Base-by-base conservation (phyloP, 2,329 filamentous ascomycete genomes). In the Colletotrichum liaoningense region DNA sequence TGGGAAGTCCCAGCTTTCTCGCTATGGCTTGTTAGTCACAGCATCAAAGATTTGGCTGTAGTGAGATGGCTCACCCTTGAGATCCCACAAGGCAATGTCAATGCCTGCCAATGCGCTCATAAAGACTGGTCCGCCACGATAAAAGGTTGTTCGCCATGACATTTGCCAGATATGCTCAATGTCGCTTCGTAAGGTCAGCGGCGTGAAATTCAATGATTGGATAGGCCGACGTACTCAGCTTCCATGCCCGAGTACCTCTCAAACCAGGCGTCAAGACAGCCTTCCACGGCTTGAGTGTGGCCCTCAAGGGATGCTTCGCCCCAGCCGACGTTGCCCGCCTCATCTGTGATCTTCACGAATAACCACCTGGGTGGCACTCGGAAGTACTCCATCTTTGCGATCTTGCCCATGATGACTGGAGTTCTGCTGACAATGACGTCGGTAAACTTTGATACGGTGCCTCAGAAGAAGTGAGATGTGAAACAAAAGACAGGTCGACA, bases 141-240 rank as follows among this genome's bases (percentile, higher is more conserved):
- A 95, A 81, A 95, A 96, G 0, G 90, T 90, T 55, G 89, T 85
- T 55, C 93, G 88, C 89, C 91, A 95, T 30, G 90, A 89, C 75
- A 88, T 87, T 79, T 95, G 93, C 94, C 94, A 95, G 71, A 95
- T 92, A 75, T 94, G 91, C 79, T 95, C 93, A 75, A 95, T 95
- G 62, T 94, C 90, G 79, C 92, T 93, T 5, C 1, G 0, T 11
- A 6, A 5, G 5, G 19, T 74, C 1, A 74, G 55, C 46, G 11
- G 24, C n/a, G 1, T 5, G 2, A 22, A 1, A 3, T 5, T 16
- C 0, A n/a, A 46, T 11, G 14, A 2, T 6, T 22, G 5, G 0
- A 1, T 5, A 11, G 3, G 8, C 1, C 8, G 5, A 78, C 84
- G 71, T 82, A 93, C 92, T 94, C 91, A 38, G 93, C 93, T 78